Conservation (phyloP, 2,329 filamentous ascomycete species). For the Calycina herbarum region DNA sequence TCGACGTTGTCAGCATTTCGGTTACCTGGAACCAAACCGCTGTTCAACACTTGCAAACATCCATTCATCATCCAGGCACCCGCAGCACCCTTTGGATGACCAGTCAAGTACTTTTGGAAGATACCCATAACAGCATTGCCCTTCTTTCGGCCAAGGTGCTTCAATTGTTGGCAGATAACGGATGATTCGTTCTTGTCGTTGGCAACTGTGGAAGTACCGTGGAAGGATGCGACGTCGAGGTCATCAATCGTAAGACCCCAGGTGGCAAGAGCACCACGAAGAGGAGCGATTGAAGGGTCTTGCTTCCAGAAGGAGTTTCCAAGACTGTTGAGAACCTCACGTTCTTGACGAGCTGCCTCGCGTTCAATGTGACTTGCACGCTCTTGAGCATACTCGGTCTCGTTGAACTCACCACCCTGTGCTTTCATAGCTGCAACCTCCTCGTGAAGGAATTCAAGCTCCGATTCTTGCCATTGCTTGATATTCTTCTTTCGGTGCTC, state of each 20-base stretch:
- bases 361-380: slow-evolving; percentile 83
- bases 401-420: slow-evolving; percentile 72
- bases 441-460: slow-evolving; percentile 88
- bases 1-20: slow-evolving; percentile 98
- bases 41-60: slow-evolving; percentile 91
- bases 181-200: slow-evolving; percentile 99
- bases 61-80: slow-evolving; percentile 99
- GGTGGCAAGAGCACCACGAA: slow-evolving; percentile 92
- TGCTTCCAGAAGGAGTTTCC: slow-evolving; percentile 99
- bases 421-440: slow-evolving; percentile 90
- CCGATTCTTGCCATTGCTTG: slow-evolving; percentile 93
- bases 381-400: slow-evolving; percentile 82
- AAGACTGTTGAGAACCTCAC: slow-evolving; percentile 86
- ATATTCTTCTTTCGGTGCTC: slow-evolving; percentile 92
- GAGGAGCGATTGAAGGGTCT: slow-evolving; percentile 87
- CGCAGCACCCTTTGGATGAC: slow-evolving; percentile 97
- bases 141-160: slow-evolving; percentile 91
- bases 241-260: slow-evolving; percentile 99
- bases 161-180: slow-evolving; percentile 93
- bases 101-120: slow-evolving; percentile 99
- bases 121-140: slow-evolving; percentile 95
- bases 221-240: slow-evolving; percentile 93
- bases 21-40: slow-evolving; percentile 91
- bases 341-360: slow-evolving; percentile 86
- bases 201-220: slow-evolving; percentile 96